Evolutionary conservation across 2,329 filamentous ascomycete genomes (phyloP), one percentile per base, ranked within the genome.

Genomic region (Curvularia spicifera): DNA sequence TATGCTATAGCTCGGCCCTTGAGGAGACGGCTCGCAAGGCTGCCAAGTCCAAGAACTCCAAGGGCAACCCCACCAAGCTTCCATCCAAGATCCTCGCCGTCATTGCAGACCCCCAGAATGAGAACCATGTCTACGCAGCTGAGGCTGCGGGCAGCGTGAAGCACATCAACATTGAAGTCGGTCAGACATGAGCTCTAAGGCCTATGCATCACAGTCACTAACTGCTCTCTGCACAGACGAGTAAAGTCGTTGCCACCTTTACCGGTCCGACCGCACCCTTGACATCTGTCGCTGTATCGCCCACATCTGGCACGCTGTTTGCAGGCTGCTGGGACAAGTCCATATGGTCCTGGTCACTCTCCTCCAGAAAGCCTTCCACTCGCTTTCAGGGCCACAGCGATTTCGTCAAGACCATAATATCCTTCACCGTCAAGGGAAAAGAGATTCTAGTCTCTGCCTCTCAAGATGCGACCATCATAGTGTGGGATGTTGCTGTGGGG

Each of bases 271-370:
- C 84, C 45, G 89, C 91, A 3, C 95, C 95, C 1, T 82, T 97
- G 9, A 76, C 75, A 20, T 77, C 72, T n/a, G 49, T 78, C 43
- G 71, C 71, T 29, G 50, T 77, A 18, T 73, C 71, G 5, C 48
- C 66, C 1, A 63, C 29, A 10, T 70, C 71, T 4, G 68, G 71
- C 50, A 89, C 84, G 1, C 73, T 97, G 10, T 97, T 92, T 76
- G 92, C 92, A 24, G 94, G 93, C 33, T 95, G 89, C 58, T 99
- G 95, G 95, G 94, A 99, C 79, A 97, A 96, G 79, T 84, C 87
- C 20, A 85, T 98, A 57, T 97, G 93, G 88, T 90, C 89, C 31
- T 97, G 92, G 90, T 84, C 70, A 1, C 79, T 89, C 31, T 79
- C 83, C 18, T 68, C 69, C 18, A 64, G 68, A 18, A 69, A 70